Evolutionary conservation across 129 eudicot genomes (phyloP).

Genomic region (Daucus carota): DH1_v3.0 NC_030383.2:51544001-51544500

Average conservation of each 20-base stretch:
- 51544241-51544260: neutral
- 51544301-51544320: constrained; percentile 12
- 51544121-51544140: neutral
- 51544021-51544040: neutral
- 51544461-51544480: constrained; percentile 11
- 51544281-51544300: constrained; percentile 43
- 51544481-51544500: constrained; percentile 13
- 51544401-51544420: neutral
- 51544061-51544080: constrained; percentile 52
- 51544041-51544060: constrained; percentile 87
- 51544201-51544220: neutral
- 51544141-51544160: neutral
- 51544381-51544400: neutral
- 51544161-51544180: neutral
- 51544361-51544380: neutral
- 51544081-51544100: constrained; percentile 31
- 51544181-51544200: neutral
- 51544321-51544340: constrained; percentile 16
- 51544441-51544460: constrained; percentile 39
- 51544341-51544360: neutral
- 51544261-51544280: neutral
- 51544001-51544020: neutral
- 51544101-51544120: constrained; percentile 25
- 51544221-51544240: neutral
- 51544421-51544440: neutral